Conservation (phyloP, 2,329 filamentous ascomycete species). For the Neopestalotiopsis sp. region DNA sequence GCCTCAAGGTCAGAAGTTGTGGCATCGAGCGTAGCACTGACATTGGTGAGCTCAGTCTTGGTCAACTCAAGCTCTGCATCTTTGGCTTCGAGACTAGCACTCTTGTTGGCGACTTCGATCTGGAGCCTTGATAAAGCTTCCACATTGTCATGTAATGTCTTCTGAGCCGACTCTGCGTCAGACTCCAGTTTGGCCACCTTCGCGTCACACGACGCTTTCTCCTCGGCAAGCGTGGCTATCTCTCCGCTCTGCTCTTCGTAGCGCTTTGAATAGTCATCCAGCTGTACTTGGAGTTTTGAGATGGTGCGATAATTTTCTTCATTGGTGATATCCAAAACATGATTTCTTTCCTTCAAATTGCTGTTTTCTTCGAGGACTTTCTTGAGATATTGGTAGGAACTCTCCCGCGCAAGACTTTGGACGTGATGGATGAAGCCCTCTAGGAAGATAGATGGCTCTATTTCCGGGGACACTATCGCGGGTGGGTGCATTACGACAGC, state of each 20-base stretch:
- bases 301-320: slow-evolving; percentile 16
- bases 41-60: slow-evolving; percentile 1
- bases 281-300: slow-evolving; percentile 14
- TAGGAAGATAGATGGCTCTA: slow-evolving; percentile 14
- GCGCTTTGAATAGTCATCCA: slow-evolving; percentile 15
- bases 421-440: slow-evolving; percentile 18
- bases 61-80: slow-evolving; percentile 1
- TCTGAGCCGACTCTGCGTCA: slow-evolving; percentile 10
- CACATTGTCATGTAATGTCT: neutral
- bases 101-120: neutral
- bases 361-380: slow-evolving; percentile 19
- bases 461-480: slow-evolving; percentile 10
- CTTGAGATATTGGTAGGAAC: slow-evolving; percentile 17
- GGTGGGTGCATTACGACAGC: neutral
- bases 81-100: slow-evolving; percentile 1
- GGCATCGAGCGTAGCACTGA: neutral
- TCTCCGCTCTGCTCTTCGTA: slow-evolving; percentile 9
- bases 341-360: slow-evolving; percentile 13
- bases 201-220: neutral
- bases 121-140: neutral
- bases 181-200: slow-evolving; percentile 9
- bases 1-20: neutral
- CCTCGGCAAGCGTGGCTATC: slow-evolving; percentile 3
- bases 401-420: slow-evolving; percentile 12
- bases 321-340: slow-evolving; percentile 18